phyloP scores from a whole-genome alignment of 2,329 filamentous ascomycete species.

The Alternaria sp. region DNA sequence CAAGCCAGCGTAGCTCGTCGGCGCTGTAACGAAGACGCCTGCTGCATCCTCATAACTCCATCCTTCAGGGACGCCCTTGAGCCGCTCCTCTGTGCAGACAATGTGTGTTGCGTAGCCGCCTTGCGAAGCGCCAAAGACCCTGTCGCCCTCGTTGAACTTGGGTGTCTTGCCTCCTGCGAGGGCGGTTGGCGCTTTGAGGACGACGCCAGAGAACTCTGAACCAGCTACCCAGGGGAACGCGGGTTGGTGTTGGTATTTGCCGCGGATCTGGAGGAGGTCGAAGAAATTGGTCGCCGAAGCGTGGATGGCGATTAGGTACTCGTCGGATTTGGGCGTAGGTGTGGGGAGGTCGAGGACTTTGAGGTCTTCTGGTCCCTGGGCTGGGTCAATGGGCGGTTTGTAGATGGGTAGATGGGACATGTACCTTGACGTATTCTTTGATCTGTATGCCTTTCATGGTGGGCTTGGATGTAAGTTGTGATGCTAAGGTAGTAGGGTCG shows the following conservation, averaged over 20 bases:
- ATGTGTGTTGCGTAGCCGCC: slow-evolving; percentile 86
- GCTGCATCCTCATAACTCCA: slow-evolving; percentile 89
- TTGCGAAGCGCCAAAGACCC: slow-evolving; percentile 86
- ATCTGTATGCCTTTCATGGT: slow-evolving; percentile 79
- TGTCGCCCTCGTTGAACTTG: slow-evolving; percentile 78
- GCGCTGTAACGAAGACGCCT: slow-evolving; percentile 89
- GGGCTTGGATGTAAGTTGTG: background rate
- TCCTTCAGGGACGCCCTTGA: slow-evolving; percentile 78
- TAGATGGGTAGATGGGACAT: slow-evolving; percentile 14
- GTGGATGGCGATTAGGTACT: slow-evolving; percentile 89
- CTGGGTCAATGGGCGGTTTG: slow-evolving; percentile 11
- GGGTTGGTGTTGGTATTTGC: slow-evolving; percentile 94
- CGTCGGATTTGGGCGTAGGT: slow-evolving; percentile 72
- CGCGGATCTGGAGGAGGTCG: slow-evolving; percentile 92
- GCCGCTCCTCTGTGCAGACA: slow-evolving; percentile 69
- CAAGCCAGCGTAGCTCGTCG: slow-evolving; percentile 86
- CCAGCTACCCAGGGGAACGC: slow-evolving; percentile 89
- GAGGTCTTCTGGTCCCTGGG: slow-evolving; percentile 80
- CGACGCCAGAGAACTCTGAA: slow-evolving; percentile 83
- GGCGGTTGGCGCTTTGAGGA: slow-evolving; percentile 71
- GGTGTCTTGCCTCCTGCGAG: slow-evolving; percentile 55
- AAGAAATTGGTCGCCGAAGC: slow-evolving; percentile 96
- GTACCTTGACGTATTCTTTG: slow-evolving; percentile 77
- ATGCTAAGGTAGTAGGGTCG: no score
- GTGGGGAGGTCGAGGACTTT: slow-evolving; percentile 77